Base-by-base conservation (phyloP, 768 basidiomycete genomes). In the Agrocybe chaxingu region DNA sequence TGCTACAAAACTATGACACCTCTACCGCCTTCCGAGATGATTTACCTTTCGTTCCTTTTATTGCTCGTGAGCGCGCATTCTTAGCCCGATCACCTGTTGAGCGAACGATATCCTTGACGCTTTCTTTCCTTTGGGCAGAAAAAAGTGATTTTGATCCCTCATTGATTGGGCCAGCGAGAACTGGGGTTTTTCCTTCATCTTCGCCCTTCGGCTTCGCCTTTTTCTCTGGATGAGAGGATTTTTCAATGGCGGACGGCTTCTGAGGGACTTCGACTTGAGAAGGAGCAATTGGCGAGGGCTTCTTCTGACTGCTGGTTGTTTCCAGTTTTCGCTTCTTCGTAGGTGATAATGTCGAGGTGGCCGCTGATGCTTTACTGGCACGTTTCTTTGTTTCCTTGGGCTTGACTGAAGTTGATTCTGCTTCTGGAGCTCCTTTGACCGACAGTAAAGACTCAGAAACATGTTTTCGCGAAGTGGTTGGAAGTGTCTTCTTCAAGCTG, bases 61-160 rank as follows among this genome's bases (percentile, higher is more conserved):
- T 30, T 8, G 62, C 67, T 50, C 64, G 66, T 13, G 62, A 60
- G 41, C 70, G 70, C 7, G 72, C 73, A n/a, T 54, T 56, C 47
- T 65, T 70, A 4, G 74, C 72, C 29, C 70, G 66, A 34, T 65
- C 62, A 7, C 69, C 62, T 13, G 73, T 68, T 13, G 71, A 72
- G 16, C 65, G 62, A 16, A 64, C 71, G 31, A 76, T 74, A 41
- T 54, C 62, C 49, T 62, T 65, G 29, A 74, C 57, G 4, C 55
- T 48, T 31, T 59, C 52, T 7, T 49, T 54, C 33, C 52, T 47
- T 33, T 32, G 38, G 31, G 33, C n/a, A 19, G 9, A 24, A 37
- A 40, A 5, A 24, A 5, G 5, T 24, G 24, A 24, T 24, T 50
- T 50, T 41, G 37, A 43, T 12, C 45, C 12, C 37, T 48, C 45